Evolutionary conservation across 257 asterid species (phyloP).

Genomic region (Sherardia arvensis): DNA sequence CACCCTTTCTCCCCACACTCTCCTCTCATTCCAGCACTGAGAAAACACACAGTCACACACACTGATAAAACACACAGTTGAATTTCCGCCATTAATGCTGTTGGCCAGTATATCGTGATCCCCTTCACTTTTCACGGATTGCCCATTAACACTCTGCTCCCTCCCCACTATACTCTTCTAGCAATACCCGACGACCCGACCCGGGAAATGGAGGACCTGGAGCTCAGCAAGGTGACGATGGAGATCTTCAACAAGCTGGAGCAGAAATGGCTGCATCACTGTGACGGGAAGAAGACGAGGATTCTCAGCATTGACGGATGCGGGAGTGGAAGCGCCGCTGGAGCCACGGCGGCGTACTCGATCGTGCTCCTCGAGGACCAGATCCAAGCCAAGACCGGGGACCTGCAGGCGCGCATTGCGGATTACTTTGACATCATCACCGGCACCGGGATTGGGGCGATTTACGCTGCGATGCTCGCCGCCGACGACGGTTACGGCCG

Average conservation of each 20-base stretch:
- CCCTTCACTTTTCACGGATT: slow-evolving; percentile 35
- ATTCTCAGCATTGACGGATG: slow-evolving; percentile 83
- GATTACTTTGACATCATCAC: slow-evolving; percentile 81
- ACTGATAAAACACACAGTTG: background rate
- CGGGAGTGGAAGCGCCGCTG: slow-evolving; percentile 13
- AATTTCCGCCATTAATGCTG: slow-evolving; percentile 37
- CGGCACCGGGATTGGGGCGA: slow-evolving; percentile 85
- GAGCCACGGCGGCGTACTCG: slow-evolving; percentile 51
- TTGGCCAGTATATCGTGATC: slow-evolving; percentile 52
- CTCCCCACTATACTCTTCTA: background rate
- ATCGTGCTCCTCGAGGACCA: slow-evolving; percentile 66
- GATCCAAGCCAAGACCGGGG: slow-evolving; percentile 66
- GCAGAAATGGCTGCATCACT: slow-evolving; percentile 85
- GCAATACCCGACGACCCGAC: background rate
- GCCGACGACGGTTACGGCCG: slow-evolving; percentile 68
- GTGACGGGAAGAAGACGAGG: slow-evolving; percentile 67
- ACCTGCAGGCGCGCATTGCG: slow-evolving; percentile 50
- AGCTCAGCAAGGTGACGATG: slow-evolving; percentile 56
- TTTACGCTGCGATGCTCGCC: slow-evolving; percentile 67
- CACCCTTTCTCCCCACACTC: background rate
- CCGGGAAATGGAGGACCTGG: slow-evolving; percentile 29
- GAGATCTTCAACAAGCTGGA: slow-evolving; percentile 88
- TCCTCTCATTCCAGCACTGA: background rate
- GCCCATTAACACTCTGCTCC: slow-evolving; percentile 5
- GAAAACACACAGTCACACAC: background rate